Conservation (phyloP, 2,329 filamentous ascomycete species). For the Periconia macrospinosa region DNA sequence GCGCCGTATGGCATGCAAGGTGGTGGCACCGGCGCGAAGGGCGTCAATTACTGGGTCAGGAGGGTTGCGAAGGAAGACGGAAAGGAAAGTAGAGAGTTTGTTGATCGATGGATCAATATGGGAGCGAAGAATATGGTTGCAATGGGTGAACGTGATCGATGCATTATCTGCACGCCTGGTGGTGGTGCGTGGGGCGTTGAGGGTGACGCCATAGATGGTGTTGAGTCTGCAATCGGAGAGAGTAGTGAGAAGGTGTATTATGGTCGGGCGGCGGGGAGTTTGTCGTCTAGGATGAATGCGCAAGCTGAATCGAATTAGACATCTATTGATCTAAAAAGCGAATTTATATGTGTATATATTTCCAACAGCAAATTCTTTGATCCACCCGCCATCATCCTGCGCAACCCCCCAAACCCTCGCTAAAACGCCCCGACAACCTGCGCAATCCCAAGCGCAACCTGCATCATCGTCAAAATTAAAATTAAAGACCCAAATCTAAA, state of each 20-base stretch:
- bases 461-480: too few species aligned
- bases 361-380: too few species aligned
- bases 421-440: too few species aligned
- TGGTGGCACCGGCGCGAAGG: constrained; percentile 27
- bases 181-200: constrained; percentile 13
- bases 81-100: background rate
- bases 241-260: background rate
- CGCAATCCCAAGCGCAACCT: too few species aligned
- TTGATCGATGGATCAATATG: constrained; percentile 16
- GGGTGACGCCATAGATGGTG: background rate
- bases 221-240: background rate
- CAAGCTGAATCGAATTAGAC: constrained; percentile 8
- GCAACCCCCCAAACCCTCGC: too few species aligned
- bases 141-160: constrained; percentile 13
- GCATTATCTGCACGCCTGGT: constrained; percentile 15
- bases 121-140: constrained; percentile 15
- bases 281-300: constrained; percentile 4
- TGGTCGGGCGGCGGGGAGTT: constrained; percentile 10
- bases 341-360: too few species aligned
- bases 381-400: too few species aligned
- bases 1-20: constrained; percentile 41
- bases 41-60: constrained; percentile 32
- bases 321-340: too few species aligned
- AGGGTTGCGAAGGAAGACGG: constrained; percentile 4
- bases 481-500: too few species aligned